Base-by-base conservation (phyloP, 345 rosid genomes). In the Eucalyptus virginea region DNA sequence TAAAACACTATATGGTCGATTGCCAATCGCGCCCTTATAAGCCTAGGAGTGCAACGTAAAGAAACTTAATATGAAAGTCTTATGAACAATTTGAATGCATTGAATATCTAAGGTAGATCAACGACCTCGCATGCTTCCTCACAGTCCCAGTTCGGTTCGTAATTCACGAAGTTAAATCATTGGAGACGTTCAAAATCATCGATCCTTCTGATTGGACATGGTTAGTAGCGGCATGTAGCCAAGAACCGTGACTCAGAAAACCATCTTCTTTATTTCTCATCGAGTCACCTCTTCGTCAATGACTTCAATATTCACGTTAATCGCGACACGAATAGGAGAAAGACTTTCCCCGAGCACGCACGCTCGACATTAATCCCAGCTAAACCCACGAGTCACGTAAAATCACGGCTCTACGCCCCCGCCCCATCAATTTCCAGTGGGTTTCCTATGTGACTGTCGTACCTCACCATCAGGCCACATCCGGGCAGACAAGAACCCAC, bases 1-100 rank as follows among this genome's bases (percentile, higher is more conserved):
- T 52, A 1, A 21, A 8, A 52, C 5, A 52, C 4, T 21, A 52
- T 52, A 8, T 21, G 11, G 2, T 52, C 2, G 24, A 23, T 52
- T 21, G 5, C 11, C 24, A 21, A 8, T 21, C 5, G 0, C 0
- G 0, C n/a, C 5, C 4, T 28, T 5, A 5, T 6, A 0, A 58
- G 67, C 16, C 15, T 26, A 26, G 2, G n/a, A 26, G 32, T 1
- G 16, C 16, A 26, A 26, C 32, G 4, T 11, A 26, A 60, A 60
- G 32, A 60, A 60, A 60, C 7, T 12, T 60, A 28, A 12, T 3
- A 60, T 5, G 16, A 15, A 65, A 65, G 77, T 77, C 28, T 24
- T 21, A 77, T 40, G 8, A 8, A 37, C 2, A 3, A 37, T 37
- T 77, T 37, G 15, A 11, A 37, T 21, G 11, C 8, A 21, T 77